These are phyloP conservation scores for Pulveroboletus sp. DNA, from an alignment of 768 basidiomycete genomes.

Conservation along the genomic window DNA sequence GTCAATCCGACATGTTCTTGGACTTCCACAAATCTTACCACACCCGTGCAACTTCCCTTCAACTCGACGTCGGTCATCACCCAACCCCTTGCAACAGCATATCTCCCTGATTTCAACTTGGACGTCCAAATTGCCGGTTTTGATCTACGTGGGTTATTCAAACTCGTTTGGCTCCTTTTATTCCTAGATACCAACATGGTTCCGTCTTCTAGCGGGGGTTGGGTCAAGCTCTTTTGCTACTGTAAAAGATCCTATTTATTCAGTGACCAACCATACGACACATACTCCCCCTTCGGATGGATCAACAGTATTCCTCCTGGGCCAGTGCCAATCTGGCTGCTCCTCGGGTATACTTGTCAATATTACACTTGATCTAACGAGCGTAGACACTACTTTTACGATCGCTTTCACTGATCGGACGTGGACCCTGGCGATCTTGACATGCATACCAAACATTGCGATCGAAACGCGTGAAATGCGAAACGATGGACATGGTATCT, in stretches of 20 bases:
- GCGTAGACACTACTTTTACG: conserved; percentile 9
- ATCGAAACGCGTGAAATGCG: conserved; percentile 28
- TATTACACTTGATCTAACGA: conserved; percentile 11
- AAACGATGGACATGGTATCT: conserved; percentile 13
- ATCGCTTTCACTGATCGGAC: conserved; percentile 12
- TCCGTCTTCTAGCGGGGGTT: not conserved
- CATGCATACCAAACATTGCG: conserved; percentile 18
- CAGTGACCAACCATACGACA: conserved; percentile 22
- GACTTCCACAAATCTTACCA: conserved; percentile 24
- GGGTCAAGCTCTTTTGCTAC: not conserved
- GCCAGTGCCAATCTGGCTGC: conserved; percentile 22
- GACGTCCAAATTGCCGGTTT: conserved; percentile 5
- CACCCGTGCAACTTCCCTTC: conserved; percentile 5
- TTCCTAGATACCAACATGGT: not conserved
- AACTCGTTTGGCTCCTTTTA: not conserved
- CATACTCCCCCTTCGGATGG: conserved; percentile 14
- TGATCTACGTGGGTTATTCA: conserved; percentile 7
- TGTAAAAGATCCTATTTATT: conserved; percentile 4
- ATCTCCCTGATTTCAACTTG: conserved; percentile 16
- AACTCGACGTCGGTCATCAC: conserved; percentile 1
- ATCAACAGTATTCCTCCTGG: conserved; percentile 20
- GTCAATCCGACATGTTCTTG: conserved; percentile 27
- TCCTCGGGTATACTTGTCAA: not conserved
- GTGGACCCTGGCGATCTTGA: conserved; percentile 21
- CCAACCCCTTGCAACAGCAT: conserved; percentile 6